Conservation (phyloP, 805 yeast genomes). For the Starmera quercuum region DNA sequence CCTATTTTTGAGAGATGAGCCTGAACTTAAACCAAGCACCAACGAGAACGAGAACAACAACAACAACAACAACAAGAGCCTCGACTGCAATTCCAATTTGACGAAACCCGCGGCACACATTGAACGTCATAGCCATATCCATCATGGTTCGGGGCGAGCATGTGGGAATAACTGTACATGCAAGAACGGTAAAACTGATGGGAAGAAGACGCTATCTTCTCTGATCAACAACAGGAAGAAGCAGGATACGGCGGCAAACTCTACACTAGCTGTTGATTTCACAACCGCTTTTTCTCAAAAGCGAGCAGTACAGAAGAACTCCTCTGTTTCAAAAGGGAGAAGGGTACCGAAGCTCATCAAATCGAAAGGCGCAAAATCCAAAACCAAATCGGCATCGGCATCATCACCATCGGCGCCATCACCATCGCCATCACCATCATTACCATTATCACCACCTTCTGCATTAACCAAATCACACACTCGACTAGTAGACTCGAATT, state of each 20-base stretch:
- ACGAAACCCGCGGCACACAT: too few relatives aligned
- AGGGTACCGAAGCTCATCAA: conserved; percentile 35
- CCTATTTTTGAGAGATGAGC: conserved; percentile 13
- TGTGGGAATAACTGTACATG: conserved; percentile 27
- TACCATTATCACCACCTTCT: conserved; percentile 17
- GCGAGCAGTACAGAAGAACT: conserved; percentile 5
- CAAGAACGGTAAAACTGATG: conserved; percentile 13
- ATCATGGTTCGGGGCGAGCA: conserved; percentile 15
- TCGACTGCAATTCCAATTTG: too few relatives aligned
- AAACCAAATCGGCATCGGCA: not conserved
- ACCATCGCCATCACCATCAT: conserved; percentile 9
- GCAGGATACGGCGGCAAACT: conserved; percentile 6
- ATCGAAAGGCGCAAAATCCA: conserved; percentile 24
- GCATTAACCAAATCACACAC: conserved; percentile 32
- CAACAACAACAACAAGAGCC: conserved; percentile 16
- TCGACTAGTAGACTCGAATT: conserved; percentile 43
- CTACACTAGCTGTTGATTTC: conserved; percentile 28
- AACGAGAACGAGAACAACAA: not conserved
- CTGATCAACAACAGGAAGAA: conserved; percentile 1
- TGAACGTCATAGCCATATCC: too few relatives aligned
- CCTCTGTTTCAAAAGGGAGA: conserved; percentile 16
- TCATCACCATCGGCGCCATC: conserved; percentile 22
- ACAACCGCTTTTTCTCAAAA: conserved; percentile 26
- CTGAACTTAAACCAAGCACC: not conserved
- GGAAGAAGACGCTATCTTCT: conserved; percentile 3